Base-by-base conservation (phyloP, 208 protist genomes). In the Acanthamoeba royreba region DNA sequence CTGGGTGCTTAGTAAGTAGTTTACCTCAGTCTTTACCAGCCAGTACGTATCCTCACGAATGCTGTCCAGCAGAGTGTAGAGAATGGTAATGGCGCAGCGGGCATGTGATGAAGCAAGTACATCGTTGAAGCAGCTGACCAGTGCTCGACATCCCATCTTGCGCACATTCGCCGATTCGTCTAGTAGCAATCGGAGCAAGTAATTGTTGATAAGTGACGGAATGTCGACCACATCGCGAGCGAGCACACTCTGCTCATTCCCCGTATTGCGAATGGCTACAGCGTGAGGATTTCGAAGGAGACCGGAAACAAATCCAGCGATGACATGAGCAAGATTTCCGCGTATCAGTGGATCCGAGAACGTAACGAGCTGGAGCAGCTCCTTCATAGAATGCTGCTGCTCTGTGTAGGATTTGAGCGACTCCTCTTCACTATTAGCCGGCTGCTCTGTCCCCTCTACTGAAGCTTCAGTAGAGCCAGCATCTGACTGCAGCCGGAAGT, bases 1-100 rank as follows among this genome's bases (percentile, higher is more conserved):
- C n/a, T n/a, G n/a, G n/a, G n/a, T n/a, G n/a, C n/a, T n/a, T n/a
- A n/a, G n/a, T n/a, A n/a, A n/a, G n/a, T n/a, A 9, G 22, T 4
- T 72, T 72, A 91, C 85, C 86, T 92, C 86, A 42, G 86, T 92
- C 33, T 92, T 92, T 22, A 77, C 58, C 15, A 92, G 86, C 86
- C 86, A 92, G 9, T 92, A 92, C 33, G 86, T 77, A 58, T 92
- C 86, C 38, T 77, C 55, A 0, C 58, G 53, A 17, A 92, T 77
- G 49, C 86, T 77, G 42, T 92, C 86, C 31, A 92, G 19, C 19
- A 92, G 43, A 3, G 86, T 77, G 42, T 92, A 45, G 22, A 92
- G 38, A 40, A 92, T 77, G 0, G 38, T 55, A 35, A 77, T 46
- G 1, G 86, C 38, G 28, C 46, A 55, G 42, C n/a, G 53, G 13